Evolutionary conservation across 2,329 filamentous ascomycete genomes (phyloP), one percentile per base, ranked within the genome.

Genomic region (Exutisphaerella laricina): DNA sequence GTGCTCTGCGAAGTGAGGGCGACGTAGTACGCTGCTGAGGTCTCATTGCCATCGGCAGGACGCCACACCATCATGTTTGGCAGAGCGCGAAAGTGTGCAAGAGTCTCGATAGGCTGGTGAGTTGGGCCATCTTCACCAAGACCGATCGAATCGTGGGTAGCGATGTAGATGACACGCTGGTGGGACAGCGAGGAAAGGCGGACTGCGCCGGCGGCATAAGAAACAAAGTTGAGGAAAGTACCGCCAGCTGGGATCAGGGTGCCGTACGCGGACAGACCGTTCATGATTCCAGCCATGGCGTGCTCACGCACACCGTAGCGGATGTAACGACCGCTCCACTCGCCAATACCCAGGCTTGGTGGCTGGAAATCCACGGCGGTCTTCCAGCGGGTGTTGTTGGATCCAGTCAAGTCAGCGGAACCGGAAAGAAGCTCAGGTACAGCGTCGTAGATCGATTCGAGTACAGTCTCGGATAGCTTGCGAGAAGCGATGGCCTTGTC

Each of bases 51-150:
- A 64, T 97, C 92, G 61, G 92, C 90, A 58, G 92, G 92, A 66
- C 92, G 89, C 92, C 92, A 97, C 62, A 97, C 90, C 87, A 97
- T 95, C 78, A 85, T 86, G 84, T 98, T 98, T 65, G 92, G 92
- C 59, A 97, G 80, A 55, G 92, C 92, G 68, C 92, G 90, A 88
- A 97, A 97, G 74, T 97, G 92, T 48, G 89, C 85, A 53, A 97
- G 82, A 32, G 88, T 95, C 82, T 98, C 92, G 59, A 98, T 95
- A 68, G 92, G 92, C 79, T 98, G 92, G 75, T 98, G 92, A 45
- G 92, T 98, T 58, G 92, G 90, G 53, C 92, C 92, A 65, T 98
- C 92, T 75, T 98, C 92, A 71, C 92, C 92, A 58, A 97, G 87
- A 77, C 92, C 92, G 61, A 98, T 98, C 55, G 90, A 96, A 79